A percentile compares a stretch with the other conserved stretches of the same genome.
phyloP scores from a whole-genome alignment of 306 rosid genomes.

The Morella rubra region DNA sequence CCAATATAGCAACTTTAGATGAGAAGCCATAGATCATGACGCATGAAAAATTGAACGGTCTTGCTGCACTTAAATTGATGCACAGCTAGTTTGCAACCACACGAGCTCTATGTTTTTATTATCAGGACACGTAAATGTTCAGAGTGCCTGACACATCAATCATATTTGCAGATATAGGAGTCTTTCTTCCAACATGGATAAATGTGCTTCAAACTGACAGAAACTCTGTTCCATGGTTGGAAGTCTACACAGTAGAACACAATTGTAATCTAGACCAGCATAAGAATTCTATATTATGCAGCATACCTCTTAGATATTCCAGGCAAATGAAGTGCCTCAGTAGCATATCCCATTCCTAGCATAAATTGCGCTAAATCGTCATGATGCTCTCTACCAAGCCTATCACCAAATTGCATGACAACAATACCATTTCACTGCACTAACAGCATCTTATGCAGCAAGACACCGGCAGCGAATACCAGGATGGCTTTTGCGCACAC shows the following conservation, averaged over 20 bases:
- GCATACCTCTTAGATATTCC: slow-evolving; percentile 94
- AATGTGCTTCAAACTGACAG: neutral
- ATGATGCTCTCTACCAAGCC: slow-evolving; percentile 97
- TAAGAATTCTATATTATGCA: slow-evolving; percentile 8
- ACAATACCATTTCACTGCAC: slow-evolving; percentile 92
- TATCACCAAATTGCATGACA: slow-evolving; percentile 34
- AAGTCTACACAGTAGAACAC: neutral
- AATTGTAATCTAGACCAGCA: neutral
- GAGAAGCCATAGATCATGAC: neutral
- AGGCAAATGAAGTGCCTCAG: slow-evolving; percentile 95
- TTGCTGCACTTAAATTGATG: slow-evolving; percentile 6
- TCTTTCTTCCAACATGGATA: neutral
- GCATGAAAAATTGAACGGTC: neutral
- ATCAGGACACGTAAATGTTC: neutral
- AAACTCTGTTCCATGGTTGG: neutral
- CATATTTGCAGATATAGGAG: neutral
- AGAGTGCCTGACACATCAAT: neutral
- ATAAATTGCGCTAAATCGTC: slow-evolving; percentile 97
- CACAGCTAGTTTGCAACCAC: neutral
- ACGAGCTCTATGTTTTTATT: neutral
- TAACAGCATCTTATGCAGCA: slow-evolving; percentile 96
- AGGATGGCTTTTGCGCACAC: slow-evolving; percentile 96
- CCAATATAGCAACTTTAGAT: too few species aligned
- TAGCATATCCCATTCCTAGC: slow-evolving; percentile 99
- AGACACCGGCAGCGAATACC: slow-evolving; percentile 99